Base-by-base conservation (phyloP, 148 eudicot species). In the Chenopodium berlandieri region DNA sequence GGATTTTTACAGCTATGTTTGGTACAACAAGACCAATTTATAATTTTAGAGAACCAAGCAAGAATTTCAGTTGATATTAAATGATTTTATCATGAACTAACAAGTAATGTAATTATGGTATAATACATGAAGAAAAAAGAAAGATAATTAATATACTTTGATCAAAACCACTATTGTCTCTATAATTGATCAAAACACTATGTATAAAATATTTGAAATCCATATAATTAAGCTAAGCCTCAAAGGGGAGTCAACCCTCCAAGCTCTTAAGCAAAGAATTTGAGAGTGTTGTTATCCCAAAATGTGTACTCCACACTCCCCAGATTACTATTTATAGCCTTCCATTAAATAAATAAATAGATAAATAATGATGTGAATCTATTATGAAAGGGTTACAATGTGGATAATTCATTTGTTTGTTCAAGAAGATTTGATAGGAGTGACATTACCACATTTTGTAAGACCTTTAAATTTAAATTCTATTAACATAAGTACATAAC, bases 1-100 rank as follows among this genome's bases (percentile, higher is more conserved):
- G 32, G 17, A 54, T 73, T 77, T 80, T 62, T 79, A 75, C 75
- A 69, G 62, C 83, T 75, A 71, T 27, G 37, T 83, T 71, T 44
- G 71, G 65, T 83, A 63, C 73, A 40, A 62, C 23, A 64, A 70
- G 30, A 60, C 60, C 83, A 31, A 63, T 76, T 56, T 58, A 60
- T 27, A 47, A 48, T 50, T 13, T 50, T 16, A 52, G 75, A 75
- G 17, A 79, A 80, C 65, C 48, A 34, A 67, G 48, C 62, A 54
- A 58, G 17, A 75, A 58, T 23, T 75, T 58, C 62, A 73, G 60
- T 54, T 62, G n/a, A 47, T 79, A 47, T 37, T 1, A 60, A 10
- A 46, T 50, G 27, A 20, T 40, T 44, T 17, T 20, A 54, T 44
- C 67, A 25, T n/a, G 2, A 27, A 44, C 2, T 34, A 6, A 60